Evolutionary conservation across 1,284 basidiomycete genomes (phyloP), one percentile per base, ranked within the genome.

Genomic region (Trichosporon inkin): DNA sequence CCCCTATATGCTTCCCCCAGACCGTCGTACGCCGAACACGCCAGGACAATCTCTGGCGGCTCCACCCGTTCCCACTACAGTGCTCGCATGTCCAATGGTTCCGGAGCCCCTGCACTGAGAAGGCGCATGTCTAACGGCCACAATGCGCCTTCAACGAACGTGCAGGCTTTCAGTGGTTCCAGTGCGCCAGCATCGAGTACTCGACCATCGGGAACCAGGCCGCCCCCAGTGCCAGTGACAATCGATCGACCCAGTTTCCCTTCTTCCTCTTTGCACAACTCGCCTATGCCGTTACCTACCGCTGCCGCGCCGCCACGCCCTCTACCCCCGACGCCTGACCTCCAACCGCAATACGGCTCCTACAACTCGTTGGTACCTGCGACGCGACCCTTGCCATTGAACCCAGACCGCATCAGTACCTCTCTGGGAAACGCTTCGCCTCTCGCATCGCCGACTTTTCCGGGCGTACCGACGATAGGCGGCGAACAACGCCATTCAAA

Each of bases 211-310:
- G 38, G 38, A 7, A 14, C 38, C n/a, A n/a, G 38, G 14, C 24
- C 47, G 47, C 13, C 47, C 6, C 6, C 22, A 13, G 61, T 67
- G 1, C 65, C 67, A 1, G 16, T 62, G 24, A 64, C 49, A n/a
- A 65, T 66, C 24, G 60, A 63, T 35, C 56, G 64, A 8, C 61
- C 66, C 4, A 41, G 49, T 34, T 64, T 64, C 56, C 66, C 68
- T 3, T 53, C 51, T 5, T 37, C 28, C 28, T 4, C 35, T 8
- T 34, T 40, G 10, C 35, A 39, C 17, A 54, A 47, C n/a, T 32
- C 44, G 20, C 52, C 35, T 14, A 24, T 36, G 52, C 8, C 53
- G 14, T 37, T 39, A 5, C 19, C 40, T 13, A 40, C 14, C 14
- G 36, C 37, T 6, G 38, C 56, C 7, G 36, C 5, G 17, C 10